Evolutionary conservation across 768 basidiomycete genomes (phyloP), one percentile per base, ranked within the genome.

Genomic region (Paxillus ammoniavirescens): DNA sequence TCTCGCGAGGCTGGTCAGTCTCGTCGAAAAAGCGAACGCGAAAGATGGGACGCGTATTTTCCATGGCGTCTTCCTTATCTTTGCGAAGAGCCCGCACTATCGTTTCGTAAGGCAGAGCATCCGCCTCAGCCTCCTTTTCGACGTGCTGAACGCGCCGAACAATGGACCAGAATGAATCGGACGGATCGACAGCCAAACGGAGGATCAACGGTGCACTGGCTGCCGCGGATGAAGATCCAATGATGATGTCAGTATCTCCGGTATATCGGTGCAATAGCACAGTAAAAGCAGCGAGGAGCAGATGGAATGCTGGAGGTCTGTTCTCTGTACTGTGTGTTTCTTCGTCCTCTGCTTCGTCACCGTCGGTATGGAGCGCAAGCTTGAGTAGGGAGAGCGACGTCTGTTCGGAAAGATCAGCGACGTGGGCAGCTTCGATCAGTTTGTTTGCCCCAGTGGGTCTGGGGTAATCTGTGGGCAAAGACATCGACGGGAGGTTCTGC

Each of bases 21-120:
- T 90, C 91, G 65, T 98, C 94, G 68, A 97, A 93, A 77, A 98
- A 97, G n/a, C 94, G 86, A 40, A 97, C 93, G 47, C 94, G 83
- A 74, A 97, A 98, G 26, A 98, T 77, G 4, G 89, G 89, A 2
- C 75, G 69, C 14, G 70, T 62, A 14, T 69, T 71, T 37, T 82
- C 80, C 12, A 77, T 61, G 10, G 75, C 71, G 33, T 86, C 87
- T 15, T 87, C 82, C 59, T 82, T 86, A 62, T 78, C 81, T 62
- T 82, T 82, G 50, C 77, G 80, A 47, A 97, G 73, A 8, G 84
- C 87, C 43, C 78, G 79, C 15, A 87, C 77, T 52, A 98, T 80
- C 1, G 75, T 70, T 58, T 94, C 89, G 66, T 93, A 93, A 0
- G 95, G 89, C 5, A 96, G 74, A 2, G 80, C 81, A 65, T 98